These are phyloP conservation scores for Pseudofabraea citricarpa DNA, from an alignment of 2,329 filamentous ascomycete species.

Conservation along the genomic window DNA sequence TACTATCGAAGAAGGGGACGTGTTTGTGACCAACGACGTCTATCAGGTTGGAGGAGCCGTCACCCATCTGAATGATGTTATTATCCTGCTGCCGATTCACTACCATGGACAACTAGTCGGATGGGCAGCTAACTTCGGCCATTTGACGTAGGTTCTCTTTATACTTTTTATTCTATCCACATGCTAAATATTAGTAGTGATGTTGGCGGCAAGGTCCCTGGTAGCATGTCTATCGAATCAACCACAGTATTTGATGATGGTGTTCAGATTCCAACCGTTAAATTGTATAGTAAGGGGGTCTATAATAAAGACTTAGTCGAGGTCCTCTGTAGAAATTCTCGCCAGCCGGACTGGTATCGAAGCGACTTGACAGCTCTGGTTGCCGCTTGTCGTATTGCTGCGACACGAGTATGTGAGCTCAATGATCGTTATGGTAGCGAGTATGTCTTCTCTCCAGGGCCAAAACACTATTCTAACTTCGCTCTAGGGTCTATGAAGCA, in stretches of 20 bases:
- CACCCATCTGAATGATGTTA: slow-evolving; percentile 44
- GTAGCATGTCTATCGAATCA: slow-evolving; percentile 44
- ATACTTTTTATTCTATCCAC: neutral
- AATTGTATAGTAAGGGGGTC: slow-evolving; percentile 38
- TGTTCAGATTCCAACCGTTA: slow-evolving; percentile 43
- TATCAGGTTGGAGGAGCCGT: slow-evolving; percentile 44
- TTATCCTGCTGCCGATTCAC: slow-evolving; percentile 44
- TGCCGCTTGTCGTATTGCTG: slow-evolving; percentile 39
- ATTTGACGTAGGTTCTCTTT: slow-evolving; percentile 30
- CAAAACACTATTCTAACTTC: neutral
- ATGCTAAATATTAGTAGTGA: slow-evolving; percentile 13
- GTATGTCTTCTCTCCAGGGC: slow-evolving; percentile 3
- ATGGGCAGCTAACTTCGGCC: slow-evolving; percentile 46
- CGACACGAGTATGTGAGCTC: slow-evolving; percentile 38
- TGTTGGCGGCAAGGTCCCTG: slow-evolving; percentile 41
- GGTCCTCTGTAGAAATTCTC: slow-evolving; percentile 42
- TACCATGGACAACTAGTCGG: slow-evolving; percentile 38
- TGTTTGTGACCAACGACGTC: slow-evolving; percentile 46
- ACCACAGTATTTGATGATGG: slow-evolving; percentile 44
- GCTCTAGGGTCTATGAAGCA: slow-evolving; percentile 34
- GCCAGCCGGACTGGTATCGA: slow-evolving; percentile 43
- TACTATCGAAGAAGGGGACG: slow-evolving; percentile 42
- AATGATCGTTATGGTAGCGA: slow-evolving; percentile 38
- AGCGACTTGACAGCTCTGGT: slow-evolving; percentile 42
- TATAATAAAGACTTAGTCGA: slow-evolving; percentile 39